These are phyloP conservation scores for Abortiporus biennis DNA, from an alignment of 1,284 basidiomycete species.

Conservation along the genomic window DNA sequence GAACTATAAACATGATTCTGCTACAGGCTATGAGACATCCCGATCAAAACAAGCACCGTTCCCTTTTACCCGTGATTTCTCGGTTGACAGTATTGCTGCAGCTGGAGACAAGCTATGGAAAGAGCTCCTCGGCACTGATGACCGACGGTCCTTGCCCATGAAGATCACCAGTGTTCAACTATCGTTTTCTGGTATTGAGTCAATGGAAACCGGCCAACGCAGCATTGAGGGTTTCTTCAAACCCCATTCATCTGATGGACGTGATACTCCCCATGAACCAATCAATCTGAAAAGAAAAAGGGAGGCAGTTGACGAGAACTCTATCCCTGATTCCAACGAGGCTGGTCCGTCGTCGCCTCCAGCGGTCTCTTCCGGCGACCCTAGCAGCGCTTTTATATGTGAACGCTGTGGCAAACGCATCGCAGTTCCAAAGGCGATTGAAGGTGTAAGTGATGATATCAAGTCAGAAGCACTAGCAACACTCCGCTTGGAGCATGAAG, in stretches of 20 bases:
- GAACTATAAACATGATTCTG: conserved; percentile 8
- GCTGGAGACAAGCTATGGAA: conserved; percentile 84
- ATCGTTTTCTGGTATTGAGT: conserved; percentile 80
- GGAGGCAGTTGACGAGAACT: neutral
- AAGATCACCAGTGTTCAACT: conserved; percentile 75
- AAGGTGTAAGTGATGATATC: conserved; percentile 17
- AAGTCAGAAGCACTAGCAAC: conserved; percentile 34
- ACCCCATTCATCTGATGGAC: conserved; percentile 6
- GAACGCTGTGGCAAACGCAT: conserved; percentile 47
- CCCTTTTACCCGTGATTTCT: conserved; percentile 71
- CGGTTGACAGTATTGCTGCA: conserved; percentile 72
- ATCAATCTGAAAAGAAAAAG: conserved; percentile 16
- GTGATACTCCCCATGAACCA: neutral
- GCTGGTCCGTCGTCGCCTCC: neutral
- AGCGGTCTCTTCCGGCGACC: neutral
- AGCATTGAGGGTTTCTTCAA: conserved; percentile 84
- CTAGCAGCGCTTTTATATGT: conserved; percentile 37
- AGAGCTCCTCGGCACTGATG: conserved; percentile 61
- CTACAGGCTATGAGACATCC: conserved; percentile 56
- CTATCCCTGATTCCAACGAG: conserved; percentile 5
- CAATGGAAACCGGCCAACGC: conserved; percentile 75
- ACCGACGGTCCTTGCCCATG: conserved; percentile 34
- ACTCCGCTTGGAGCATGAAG: conserved; percentile 70
- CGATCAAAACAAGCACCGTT: conserved; percentile 81
- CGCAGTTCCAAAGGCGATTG: conserved; percentile 19